Percentiles rank a stretch among this genome's conserved stretches.
These are phyloP conservation scores for Fusarium palustre DNA, from an alignment of 2,329 filamentous ascomycete genomes.

Conservation along the genomic window DNA sequence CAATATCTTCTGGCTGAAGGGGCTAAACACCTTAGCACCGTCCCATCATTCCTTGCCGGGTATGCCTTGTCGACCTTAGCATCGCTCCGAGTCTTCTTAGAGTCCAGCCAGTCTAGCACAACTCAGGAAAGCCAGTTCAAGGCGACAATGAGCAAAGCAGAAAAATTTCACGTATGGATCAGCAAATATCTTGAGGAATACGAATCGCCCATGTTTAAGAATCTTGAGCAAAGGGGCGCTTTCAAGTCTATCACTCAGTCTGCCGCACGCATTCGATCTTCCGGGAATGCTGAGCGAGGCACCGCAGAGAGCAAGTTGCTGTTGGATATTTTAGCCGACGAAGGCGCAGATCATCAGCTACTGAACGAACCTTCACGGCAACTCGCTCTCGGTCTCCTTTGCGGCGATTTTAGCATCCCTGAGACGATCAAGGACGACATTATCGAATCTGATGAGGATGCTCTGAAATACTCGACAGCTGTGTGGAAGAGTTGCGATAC, in stretches of 20 bases:
- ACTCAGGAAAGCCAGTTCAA: constrained; percentile 87
- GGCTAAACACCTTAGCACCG: constrained; percentile 69
- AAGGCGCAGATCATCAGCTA: constrained; percentile 69
- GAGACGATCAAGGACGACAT: constrained; percentile 66
- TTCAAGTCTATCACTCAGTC: constrained; percentile 77
- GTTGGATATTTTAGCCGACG: constrained; percentile 82
- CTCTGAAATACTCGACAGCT: constrained; percentile 70
- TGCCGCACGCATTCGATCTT: constrained; percentile 73
- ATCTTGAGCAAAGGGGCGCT: constrained; percentile 61
- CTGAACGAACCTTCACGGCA: constrained; percentile 77
- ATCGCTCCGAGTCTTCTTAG: constrained; percentile 80
- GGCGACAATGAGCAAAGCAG: constrained; percentile 79
- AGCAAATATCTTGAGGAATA: constrained; percentile 74
- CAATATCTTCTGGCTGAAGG: constrained; percentile 84
- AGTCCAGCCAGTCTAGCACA: constrained; percentile 79
- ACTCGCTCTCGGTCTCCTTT: constrained; percentile 78
- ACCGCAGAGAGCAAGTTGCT: constrained; percentile 84
- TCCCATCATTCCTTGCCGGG: constrained; percentile 82
- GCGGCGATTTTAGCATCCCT: constrained; percentile 75
- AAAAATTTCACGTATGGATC: constrained; percentile 84
- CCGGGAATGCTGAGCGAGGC: constrained; percentile 75
- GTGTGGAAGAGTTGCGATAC: constrained; percentile 82
- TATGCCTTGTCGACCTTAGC: constrained; percentile 83
- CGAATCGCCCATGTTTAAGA: constrained; percentile 63
- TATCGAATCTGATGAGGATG: constrained; percentile 73